These are phyloP conservation scores for Ascodesmis nigricans DNA, from an alignment of 495 filamentous ascomycete species.

Conservation along the genomic window DNA sequence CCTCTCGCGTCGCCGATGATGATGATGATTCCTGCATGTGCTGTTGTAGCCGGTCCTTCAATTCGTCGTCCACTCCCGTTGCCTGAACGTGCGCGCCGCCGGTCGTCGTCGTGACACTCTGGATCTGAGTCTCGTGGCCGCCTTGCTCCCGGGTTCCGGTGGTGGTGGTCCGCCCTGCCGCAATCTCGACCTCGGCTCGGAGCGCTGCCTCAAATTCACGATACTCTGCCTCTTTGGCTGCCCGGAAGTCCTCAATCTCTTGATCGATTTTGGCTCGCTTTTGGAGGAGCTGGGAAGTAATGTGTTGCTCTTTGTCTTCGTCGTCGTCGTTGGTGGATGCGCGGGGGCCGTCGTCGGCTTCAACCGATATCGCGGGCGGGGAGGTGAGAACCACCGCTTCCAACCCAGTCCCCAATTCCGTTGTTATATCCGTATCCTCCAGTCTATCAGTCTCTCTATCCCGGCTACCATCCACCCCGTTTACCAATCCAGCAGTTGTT, in stretches of 20 bases:
- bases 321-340: constrained; percentile 1
- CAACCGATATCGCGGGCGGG: too few species aligned
- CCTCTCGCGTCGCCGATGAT: not conserved
- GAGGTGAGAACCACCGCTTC: too few species aligned
- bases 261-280: constrained; percentile 17
- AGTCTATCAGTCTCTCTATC: too few species aligned
- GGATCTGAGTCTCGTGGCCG: constrained; percentile 3
- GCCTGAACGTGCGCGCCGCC: constrained; percentile 3
- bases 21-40: not conserved
- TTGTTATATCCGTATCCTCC: too few species aligned
- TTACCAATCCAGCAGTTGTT: too few species aligned
- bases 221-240: constrained; percentile 17
- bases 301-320: constrained; percentile 7
- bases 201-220: constrained; percentile 11
- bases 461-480: too few species aligned
- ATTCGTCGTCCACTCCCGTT: constrained; percentile 10
- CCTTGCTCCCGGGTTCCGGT: constrained; percentile 3
- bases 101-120: constrained; percentile 4
- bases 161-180: too few species aligned
- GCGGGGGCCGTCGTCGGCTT: too few species aligned
- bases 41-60: constrained; percentile 7
- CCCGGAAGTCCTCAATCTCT: constrained; percentile 19
- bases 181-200: constrained; percentile 8
- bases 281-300: constrained; percentile 12
- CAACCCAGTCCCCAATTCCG: too few species aligned